Percentiles rank a stretch among this genome's conserved stretches.
Evolutionary conservation across 2,329 filamentous ascomycete species (phyloP).

Genomic region (Bimuria novae-zelandiae): DNA sequence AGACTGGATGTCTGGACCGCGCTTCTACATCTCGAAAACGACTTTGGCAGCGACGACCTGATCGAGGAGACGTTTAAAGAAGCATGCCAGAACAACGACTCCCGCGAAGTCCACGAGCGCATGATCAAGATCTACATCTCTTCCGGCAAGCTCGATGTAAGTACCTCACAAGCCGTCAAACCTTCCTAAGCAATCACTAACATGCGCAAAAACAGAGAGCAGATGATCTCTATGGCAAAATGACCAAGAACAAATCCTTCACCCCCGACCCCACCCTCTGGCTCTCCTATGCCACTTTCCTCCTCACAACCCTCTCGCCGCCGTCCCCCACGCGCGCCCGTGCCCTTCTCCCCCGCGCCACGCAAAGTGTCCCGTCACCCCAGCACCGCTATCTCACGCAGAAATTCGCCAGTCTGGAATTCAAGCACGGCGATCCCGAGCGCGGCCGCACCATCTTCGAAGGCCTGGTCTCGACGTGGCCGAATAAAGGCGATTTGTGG

Average conservation of each 20-base stretch:
- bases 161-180: conserved; percentile 33
- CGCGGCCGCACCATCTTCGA: conserved; percentile 95
- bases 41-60: conserved; percentile 81
- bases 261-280: conserved; percentile 79
- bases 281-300: conserved; percentile 93
- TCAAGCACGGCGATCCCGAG: conserved; percentile 86
- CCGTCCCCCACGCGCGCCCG: conserved; percentile 77
- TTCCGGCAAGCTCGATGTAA: conserved; percentile 80
- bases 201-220: conserved; percentile 67
- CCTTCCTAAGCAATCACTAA: conserved; percentile 21
- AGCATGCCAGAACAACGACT: conserved; percentile 91
- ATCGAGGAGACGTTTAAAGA: conserved; percentile 87
- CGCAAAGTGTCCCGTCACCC: conserved; percentile 75
- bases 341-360: conserved; percentile 78
- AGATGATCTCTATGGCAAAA: conserved; percentile 81
- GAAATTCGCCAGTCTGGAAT: conserved; percentile 91
- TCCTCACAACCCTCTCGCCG: conserved; percentile 73
- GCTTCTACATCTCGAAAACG: conserved; percentile 89
- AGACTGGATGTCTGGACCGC: conserved; percentile 97
- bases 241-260: conserved; percentile 83
- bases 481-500: conserved; percentile 91
- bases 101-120: conserved; percentile 85
- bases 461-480: conserved; percentile 79
- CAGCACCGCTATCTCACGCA: conserved; percentile 76
- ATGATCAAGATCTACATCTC: conserved; percentile 95